These are phyloP conservation scores for Mayamaea pseudoterrestris DNA, from an alignment of 108 stramenopile genomes.

Conservation along the genomic window DNA sequence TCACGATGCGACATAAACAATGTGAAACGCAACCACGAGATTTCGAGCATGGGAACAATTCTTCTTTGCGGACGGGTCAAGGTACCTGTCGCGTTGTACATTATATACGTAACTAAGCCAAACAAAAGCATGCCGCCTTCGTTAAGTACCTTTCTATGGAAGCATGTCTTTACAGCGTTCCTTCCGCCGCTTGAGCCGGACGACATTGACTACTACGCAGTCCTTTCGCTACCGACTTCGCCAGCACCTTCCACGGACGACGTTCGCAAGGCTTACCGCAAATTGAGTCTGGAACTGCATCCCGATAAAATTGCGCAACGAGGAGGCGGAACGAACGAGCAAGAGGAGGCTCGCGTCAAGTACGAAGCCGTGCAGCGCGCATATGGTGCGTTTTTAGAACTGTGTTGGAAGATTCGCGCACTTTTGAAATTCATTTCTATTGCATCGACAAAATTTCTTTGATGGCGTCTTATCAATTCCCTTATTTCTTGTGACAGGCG, in stretches of 20 bases:
- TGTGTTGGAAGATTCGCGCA: no score
- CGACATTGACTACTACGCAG: slow-evolving; percentile 46
- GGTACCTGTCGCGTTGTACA: no score
- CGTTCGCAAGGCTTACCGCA: slow-evolving; percentile 73
- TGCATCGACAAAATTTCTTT: no score
- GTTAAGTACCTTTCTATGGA: slow-evolving; percentile 15
- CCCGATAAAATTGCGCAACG: slow-evolving; percentile 80
- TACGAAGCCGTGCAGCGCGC: slow-evolving; percentile 75
- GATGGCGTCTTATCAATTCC: no score
- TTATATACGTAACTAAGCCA: no score
- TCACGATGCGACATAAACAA: no score
- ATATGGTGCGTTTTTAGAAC: slow-evolving; percentile 13
- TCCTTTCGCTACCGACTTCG: slow-evolving; percentile 27
- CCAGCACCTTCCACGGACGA: slow-evolving; percentile 42
- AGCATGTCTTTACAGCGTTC: slow-evolving; percentile 39
- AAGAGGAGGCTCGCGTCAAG: slow-evolving; percentile 42
- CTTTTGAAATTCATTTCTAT: no score
- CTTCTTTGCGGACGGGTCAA: no score
- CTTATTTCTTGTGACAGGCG: no score
- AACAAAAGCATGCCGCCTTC: no score
- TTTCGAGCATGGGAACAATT: no score
- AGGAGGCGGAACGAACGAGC: slow-evolving; percentile 25
- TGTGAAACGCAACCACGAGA: no score
- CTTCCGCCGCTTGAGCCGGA: slow-evolving; percentile 39
- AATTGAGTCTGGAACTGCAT: slow-evolving; percentile 50